Conservation (phyloP, 148 eudicot species). For the Chenopodium berlandieri region DNA sequence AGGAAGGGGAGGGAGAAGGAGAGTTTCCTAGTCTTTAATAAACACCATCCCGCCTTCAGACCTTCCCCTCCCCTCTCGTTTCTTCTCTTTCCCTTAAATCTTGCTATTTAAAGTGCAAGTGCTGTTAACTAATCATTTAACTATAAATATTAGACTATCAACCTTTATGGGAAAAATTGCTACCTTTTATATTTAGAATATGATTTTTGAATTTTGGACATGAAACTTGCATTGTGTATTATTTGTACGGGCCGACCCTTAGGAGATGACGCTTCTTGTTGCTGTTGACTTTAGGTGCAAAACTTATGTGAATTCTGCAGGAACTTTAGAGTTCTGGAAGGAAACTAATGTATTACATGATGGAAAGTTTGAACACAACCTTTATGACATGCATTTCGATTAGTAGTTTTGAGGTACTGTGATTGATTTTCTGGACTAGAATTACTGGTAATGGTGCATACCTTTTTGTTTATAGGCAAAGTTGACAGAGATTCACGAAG, state of each 20-base stretch:
- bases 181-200: too few relatives aligned
- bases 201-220: too few relatives aligned
- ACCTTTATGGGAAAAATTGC: too few relatives aligned
- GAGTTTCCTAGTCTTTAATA: too few relatives aligned
- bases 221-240: neutral
- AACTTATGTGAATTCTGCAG: neutral
- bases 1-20: too few relatives aligned
- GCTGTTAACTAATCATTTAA: too few relatives aligned
- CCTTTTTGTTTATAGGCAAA: neutral
- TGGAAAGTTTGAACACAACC: neutral
- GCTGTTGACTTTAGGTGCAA: neutral
- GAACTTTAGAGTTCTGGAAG: neutral
- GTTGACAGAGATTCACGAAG: conserved; percentile 23
- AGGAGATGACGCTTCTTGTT: neutral
- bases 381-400: neutral
- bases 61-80: too few relatives aligned
- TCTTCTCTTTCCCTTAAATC: too few relatives aligned
- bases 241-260: neutral
- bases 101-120: too few relatives aligned
- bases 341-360: neutral
- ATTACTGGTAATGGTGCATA: neutral
- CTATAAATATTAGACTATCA: too few relatives aligned
- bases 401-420: too few relatives aligned
- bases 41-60: too few relatives aligned
- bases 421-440: neutral